Evolutionary conservation across 495 filamentous ascomycete genomes (phyloP), one percentile per base, ranked within the genome.

Genomic region (Daldinia vernicosa): DNA sequence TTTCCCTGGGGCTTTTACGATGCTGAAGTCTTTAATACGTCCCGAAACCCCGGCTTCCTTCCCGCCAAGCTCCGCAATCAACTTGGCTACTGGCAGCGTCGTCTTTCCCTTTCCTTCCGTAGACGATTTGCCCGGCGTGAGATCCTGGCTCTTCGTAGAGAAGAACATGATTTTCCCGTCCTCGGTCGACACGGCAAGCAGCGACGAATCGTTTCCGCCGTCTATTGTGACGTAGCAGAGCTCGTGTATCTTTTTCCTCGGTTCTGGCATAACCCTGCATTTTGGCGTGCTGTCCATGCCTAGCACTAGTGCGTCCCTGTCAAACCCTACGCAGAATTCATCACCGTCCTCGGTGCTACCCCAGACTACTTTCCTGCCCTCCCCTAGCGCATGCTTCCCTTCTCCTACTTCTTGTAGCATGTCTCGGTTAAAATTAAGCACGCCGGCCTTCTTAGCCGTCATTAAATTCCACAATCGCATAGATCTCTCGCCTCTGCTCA

Each of bases 401-500:
- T 97, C 94, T 15, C 91, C 92, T 37, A 91, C 85, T 67, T 89
- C 86, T 51, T 84, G 80, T 61, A 97, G 79, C 65, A 91, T 82
- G 1, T 89, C 86, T 63, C 84, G 83, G 68, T 83, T 86, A 72
- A 98, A 98, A 74, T 91, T 95, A 72, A 98, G 79, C 51, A 97
- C 94, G 17, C 93, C 92, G 17, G 93, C 93, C 79, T 97, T 98
- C 84, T 93, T 96, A 3, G 94, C 96, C 28, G 95, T 98, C 73
- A 97, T 93, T 55, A 99, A 75, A 74, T 99, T 98, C 95, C 95
- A 99, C 67, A 98, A 81, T 69, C 95, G 83, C 91, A 99, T 94
- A 72, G 89, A 93, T 59, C 88, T 86, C 83, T 98, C 96, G 43
- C 94, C 94, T 66, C 89, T 91, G 28, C 91, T 89, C 4, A 98